These are phyloP conservation scores for Suillus paluster DNA, from an alignment of 768 basidiomycete genomes.

Conservation along the genomic window DNA sequence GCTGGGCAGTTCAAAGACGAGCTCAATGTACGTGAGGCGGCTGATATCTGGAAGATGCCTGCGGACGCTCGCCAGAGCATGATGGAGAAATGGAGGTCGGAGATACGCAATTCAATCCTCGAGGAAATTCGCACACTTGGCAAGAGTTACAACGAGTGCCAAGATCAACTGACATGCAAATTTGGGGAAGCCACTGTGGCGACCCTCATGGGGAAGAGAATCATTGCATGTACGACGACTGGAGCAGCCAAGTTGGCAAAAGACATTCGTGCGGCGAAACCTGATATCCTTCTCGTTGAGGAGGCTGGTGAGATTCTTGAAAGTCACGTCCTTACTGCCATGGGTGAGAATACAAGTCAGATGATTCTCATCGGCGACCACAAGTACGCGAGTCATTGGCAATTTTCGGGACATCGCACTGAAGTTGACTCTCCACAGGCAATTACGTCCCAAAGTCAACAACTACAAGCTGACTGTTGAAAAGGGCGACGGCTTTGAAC, in stretches of 20 bases:
- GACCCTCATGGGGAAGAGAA: conserved; percentile 49
- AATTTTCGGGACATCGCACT: background rate
- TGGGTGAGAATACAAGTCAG: conserved; percentile 50
- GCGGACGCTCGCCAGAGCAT: conserved; percentile 27
- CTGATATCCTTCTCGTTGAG: conserved; percentile 64
- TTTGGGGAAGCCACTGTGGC: conserved; percentile 38
- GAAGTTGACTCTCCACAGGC: conserved; percentile 41
- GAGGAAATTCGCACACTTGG: conserved; percentile 35
- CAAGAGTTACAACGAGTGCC: conserved; percentile 45
- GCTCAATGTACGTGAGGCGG: conserved; percentile 24
- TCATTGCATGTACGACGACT: conserved; percentile 73
- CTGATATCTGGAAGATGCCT: conserved; percentile 44
- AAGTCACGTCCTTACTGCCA: conserved; percentile 64
- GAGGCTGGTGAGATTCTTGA: conserved; percentile 77
- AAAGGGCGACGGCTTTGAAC: conserved; percentile 66
- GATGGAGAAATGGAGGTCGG: conserved; percentile 39
- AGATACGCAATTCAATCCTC: conserved; percentile 39
- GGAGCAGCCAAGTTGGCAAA: conserved; percentile 64
- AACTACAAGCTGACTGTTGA: conserved; percentile 67
- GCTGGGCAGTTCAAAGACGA: conserved; percentile 45
- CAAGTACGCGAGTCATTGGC: conserved; percentile 49
- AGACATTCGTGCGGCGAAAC: conserved; percentile 49
- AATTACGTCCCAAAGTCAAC: conserved; percentile 74
- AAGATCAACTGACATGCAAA: conserved; percentile 39
- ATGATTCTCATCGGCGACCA: conserved; percentile 75